Evolutionary conservation across 352 stramenopile genomes (phyloP), one percentile per base, ranked within the genome.

Genomic region (Pythium brachiatum): DNA sequence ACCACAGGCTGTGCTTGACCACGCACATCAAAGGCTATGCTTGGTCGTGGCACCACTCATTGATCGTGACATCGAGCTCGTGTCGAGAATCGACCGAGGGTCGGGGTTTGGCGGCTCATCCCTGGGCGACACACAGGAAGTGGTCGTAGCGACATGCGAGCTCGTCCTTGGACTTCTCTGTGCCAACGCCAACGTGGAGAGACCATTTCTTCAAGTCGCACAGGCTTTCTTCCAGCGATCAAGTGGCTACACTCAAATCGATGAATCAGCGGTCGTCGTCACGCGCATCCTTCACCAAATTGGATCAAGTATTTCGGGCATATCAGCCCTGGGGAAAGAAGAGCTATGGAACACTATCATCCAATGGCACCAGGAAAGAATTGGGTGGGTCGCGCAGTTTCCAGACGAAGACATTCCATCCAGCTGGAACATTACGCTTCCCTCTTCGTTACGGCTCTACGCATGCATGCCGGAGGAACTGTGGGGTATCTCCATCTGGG

Each of bases 21-120:
- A 57, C 11, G 53, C 34, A 50, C 50, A 27, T 47, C 54, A 70
- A 26, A 48, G 67, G 50, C 29, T 74, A 7, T 60, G 56, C 34
- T 50, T 63, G 26, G 34, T 73, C 29, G 50, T 69, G 1, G 44
- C 59, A 20, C 38, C 46, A 15, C 43, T 66, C 21, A 39, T 73
- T 18, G 60, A 62, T n/a, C 66, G 57, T 38, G 65, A 72, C 34
- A 29, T 20, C 9, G 52, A 72, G 20, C 46, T 69, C 2, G 34
- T 64, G 23, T 47, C 50, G 32, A 64, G 26, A 9, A 52, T 60
- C 9, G 36, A 12, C 13, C 27, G 53, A 44, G 25, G 44, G 18
- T 59, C 47, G 1, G 20, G 41, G 4, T 27, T 68, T 34, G 48
- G 53, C 41, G 39, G 25, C 20, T 38, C 16, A 21, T 67, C 59